Percentiles rank a stretch among this genome's conserved stretches.
Evolutionary conservation across 371 early-diverging fungal genomes (phyloP).

Genomic region (Fennellomyces sp.): DNA sequence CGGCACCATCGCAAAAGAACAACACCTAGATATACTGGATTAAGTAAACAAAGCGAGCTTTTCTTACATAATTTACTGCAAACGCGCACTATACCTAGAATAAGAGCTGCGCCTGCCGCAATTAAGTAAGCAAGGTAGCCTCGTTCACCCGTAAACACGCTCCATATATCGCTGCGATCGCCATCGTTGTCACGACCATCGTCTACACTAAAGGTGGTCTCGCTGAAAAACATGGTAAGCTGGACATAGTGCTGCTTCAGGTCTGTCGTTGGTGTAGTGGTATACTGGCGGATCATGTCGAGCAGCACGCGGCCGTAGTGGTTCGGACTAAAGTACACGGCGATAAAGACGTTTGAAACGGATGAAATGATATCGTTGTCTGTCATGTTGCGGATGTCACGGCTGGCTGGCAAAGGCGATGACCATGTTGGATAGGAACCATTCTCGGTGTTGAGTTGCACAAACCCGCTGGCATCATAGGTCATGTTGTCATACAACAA

Average conservation of each 20-base stretch:
- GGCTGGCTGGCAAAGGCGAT: conserved; percentile 16
- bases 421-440: conserved; percentile 24
- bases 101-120: conserved; percentile 33
- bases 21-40: conserved; percentile 22
- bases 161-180: neutral
- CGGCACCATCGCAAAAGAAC: conserved; percentile 48
- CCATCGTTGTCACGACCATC: neutral
- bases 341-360: conserved; percentile 16
- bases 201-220: neutral
- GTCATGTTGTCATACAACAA: conserved; percentile 35
- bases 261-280: neutral
- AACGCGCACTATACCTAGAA: conserved; percentile 37
- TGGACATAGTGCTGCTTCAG: conserved; percentile 10
- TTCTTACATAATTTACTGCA: neutral
- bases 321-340: conserved; percentile 33
- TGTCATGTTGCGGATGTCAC: conserved; percentile 31
- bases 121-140: conserved; percentile 45
- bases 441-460: conserved; percentile 13
- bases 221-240: conserved; percentile 5
- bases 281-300: conserved; percentile 3
- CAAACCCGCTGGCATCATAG: neutral
- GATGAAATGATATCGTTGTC: conserved; percentile 31
- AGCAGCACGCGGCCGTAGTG: conserved; percentile 16
- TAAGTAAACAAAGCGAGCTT: too few relatives aligned
- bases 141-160: conserved; percentile 16